Conservation (phyloP, 192 early-diverging fungal species). For the Rhizophagus clarus region DNA sequence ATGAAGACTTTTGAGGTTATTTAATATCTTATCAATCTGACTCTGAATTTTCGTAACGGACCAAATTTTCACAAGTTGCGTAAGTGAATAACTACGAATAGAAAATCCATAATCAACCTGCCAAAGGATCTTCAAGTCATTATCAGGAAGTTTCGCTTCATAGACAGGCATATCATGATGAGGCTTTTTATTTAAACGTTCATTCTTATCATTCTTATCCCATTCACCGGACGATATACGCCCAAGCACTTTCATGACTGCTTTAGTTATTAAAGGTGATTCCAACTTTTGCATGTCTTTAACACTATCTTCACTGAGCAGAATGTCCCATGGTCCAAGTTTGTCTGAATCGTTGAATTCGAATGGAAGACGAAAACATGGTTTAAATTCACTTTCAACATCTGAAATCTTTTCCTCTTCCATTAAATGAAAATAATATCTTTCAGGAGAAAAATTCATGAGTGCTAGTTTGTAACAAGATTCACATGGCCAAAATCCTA, state of each 20-base stretch:
- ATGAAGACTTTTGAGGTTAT: not conserved
- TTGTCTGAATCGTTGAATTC: constrained; percentile 11
- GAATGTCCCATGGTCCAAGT: constrained; percentile 14
- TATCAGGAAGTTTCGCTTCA: not conserved
- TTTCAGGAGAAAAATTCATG: not conserved
- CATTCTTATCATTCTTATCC: not conserved
- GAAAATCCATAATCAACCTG: constrained; percentile 2
- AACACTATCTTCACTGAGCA: not conserved
- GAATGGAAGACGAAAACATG: constrained; percentile 6
- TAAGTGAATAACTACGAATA: not conserved
- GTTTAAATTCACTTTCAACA: not conserved
- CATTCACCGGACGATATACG: constrained; percentile 12
- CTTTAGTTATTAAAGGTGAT: not conserved
- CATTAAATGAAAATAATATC: not conserved
- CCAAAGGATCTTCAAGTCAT: not conserved
- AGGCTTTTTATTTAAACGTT: not conserved
- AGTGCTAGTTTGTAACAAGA: not conserved
- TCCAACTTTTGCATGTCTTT: not conserved
- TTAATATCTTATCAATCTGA: constrained; percentile 10
- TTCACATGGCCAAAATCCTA: not conserved
- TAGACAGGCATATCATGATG: not conserved
- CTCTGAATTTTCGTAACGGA: not conserved
- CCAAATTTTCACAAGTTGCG: constrained; percentile 16
- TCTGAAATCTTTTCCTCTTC: not conserved
- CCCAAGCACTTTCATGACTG: constrained; percentile 6